These are phyloP conservation scores for Boletus coccyginus DNA, from an alignment of 768 basidiomycete species.

Conservation along the genomic window DNA sequence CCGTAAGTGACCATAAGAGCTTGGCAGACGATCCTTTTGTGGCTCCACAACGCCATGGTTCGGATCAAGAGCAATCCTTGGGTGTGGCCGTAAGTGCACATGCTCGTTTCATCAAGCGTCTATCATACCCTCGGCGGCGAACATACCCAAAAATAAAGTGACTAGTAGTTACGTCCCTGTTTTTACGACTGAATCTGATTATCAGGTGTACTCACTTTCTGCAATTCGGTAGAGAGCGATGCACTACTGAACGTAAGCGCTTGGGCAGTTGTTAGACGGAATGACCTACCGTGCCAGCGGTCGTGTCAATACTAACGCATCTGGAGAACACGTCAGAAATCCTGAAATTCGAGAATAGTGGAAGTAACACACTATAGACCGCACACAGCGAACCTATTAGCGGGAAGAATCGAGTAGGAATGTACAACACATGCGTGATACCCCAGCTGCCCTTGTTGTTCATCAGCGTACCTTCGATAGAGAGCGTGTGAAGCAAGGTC, in stretches of 20 bases:
- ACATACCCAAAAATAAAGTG: conserved; percentile 4
- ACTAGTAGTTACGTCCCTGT: neutral
- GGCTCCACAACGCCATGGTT: conserved; percentile 7
- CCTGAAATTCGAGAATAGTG: neutral
- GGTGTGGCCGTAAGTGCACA: neutral
- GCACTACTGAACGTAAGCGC: neutral
- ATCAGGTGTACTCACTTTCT: conserved; percentile 1
- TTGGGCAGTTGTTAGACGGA: neutral
- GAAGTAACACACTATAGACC: conserved; percentile 1
- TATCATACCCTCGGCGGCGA: conserved; percentile 6
- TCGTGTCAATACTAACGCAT: neutral
- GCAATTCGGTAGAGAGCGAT: conserved; percentile 6
- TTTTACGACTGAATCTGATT: neutral
- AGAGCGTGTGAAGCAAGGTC: neutral
- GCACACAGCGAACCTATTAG: conserved; percentile 4
- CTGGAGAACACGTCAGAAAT: neutral
- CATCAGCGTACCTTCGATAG: conserved; percentile 2
- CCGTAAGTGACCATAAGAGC: neutral
- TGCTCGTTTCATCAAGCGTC: neutral
- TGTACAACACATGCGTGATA: conserved; percentile 10
- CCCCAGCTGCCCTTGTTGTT: conserved; percentile 1
- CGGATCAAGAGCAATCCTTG: conserved; percentile 14
- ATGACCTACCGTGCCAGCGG: neutral
- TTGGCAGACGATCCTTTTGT: neutral
- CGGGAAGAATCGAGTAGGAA: conserved; percentile 9